Evolutionary conservation across 2,329 filamentous ascomycete genomes (phyloP).

Genomic region (Fusarium xylarioides): DNA sequence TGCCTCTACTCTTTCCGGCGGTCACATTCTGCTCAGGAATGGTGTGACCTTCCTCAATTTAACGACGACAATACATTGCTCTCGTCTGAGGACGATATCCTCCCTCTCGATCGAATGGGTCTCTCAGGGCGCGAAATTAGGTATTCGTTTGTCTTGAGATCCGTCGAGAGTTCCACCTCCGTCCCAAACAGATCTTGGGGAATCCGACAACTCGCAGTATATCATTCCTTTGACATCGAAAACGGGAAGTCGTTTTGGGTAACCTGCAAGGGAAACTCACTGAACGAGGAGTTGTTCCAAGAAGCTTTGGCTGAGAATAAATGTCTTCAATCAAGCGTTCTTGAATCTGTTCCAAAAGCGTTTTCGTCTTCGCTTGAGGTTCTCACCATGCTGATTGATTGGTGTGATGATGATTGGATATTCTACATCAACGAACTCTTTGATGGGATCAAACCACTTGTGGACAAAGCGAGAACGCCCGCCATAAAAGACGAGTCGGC

Average conservation of each 20-base stretch:
- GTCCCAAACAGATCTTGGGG: neutral
- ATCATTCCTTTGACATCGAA: slow-evolving; percentile 24
- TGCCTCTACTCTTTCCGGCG: slow-evolving; percentile 17
- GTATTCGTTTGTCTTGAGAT: slow-evolving; percentile 24
- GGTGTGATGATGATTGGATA: slow-evolving; percentile 28
- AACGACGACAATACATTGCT: slow-evolving; percentile 24
- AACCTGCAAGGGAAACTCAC: slow-evolving; percentile 17
- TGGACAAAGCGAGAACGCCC: neutral
- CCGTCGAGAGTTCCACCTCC: slow-evolving; percentile 14
- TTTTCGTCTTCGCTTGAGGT: slow-evolving; percentile 3
- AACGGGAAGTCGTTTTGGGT: slow-evolving; percentile 12
- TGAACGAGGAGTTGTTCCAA: neutral
- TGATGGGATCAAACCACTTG: neutral
- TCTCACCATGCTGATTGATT: slow-evolving; percentile 15
- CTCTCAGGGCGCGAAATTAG: slow-evolving; percentile 28
- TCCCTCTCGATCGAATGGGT: neutral
- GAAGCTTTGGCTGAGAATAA: neutral
- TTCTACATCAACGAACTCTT: slow-evolving; percentile 26
- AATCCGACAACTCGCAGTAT: slow-evolving; percentile 23
- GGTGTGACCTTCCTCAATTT: slow-evolving; percentile 21
- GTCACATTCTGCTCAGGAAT: neutral
- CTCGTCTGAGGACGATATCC: neutral
- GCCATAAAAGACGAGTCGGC: neutral
- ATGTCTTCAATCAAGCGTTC: neutral
- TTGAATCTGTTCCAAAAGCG: neutral